Evolutionary conservation across 2,329 filamentous ascomycete species (phyloP).

Genomic region (Fusarium sp.): DNA sequence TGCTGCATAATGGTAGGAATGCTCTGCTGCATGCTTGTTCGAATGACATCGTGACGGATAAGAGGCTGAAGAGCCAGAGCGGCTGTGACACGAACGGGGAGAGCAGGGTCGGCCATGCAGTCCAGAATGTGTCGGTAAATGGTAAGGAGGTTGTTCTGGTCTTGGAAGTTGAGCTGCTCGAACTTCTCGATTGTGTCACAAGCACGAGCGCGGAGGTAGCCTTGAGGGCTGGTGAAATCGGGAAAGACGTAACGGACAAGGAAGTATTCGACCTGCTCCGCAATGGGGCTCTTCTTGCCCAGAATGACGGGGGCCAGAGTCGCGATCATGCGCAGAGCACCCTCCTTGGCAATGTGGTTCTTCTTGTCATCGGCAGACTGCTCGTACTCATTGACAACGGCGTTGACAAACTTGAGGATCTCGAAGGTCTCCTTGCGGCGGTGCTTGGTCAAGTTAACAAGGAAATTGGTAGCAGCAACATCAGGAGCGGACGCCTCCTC

Average conservation of each 20-base stretch:
- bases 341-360: conserved; percentile 95
- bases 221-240: conserved; percentile 92
- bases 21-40: conserved; percentile 94
- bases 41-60: conserved; percentile 94
- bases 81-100: conserved; percentile 94
- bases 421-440: conserved; percentile 96
- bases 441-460: conserved; percentile 93
- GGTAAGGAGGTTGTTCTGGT: conserved; percentile 91
- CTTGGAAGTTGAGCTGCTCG: conserved; percentile 95
- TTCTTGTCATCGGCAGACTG: conserved; percentile 85
- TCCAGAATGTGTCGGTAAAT: conserved; percentile 98
- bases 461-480: conserved; percentile 94
- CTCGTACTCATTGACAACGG: conserved; percentile 94
- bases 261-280: conserved; percentile 98
- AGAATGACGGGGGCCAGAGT: conserved; percentile 93
- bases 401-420: conserved; percentile 94
- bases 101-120: conserved; percentile 92
- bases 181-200: conserved; percentile 99
- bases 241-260: conserved; percentile 98
- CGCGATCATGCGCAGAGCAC: conserved; percentile 95
- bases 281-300: conserved; percentile 98
- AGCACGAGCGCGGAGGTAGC: conserved; percentile 91
- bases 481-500: conserved; percentile 96
- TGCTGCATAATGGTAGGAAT: conserved; percentile 99
- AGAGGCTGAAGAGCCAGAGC: conserved; percentile 93